These are phyloP conservation scores for Baudoinia panamericana DNA, from an alignment of 495 filamentous ascomycete species.

Conservation along the genomic window DNA sequence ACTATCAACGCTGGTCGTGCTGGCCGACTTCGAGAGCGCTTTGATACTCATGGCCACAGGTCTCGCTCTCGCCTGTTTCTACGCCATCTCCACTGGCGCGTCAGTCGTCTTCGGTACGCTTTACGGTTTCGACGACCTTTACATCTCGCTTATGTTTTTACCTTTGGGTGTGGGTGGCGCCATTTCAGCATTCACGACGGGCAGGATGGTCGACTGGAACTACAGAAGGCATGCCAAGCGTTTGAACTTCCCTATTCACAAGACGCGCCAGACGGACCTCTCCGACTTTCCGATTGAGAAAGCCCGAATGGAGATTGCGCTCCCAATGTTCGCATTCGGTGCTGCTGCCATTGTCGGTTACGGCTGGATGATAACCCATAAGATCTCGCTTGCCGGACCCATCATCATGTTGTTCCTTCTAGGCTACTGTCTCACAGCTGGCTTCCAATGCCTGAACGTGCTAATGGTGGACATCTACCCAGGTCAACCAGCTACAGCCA, in stretches of 20 bases:
- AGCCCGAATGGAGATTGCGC: conserved; percentile 29
- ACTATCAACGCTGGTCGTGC: conserved; percentile 25
- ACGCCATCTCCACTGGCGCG: conserved; percentile 26
- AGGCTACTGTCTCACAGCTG: conserved; percentile 30
- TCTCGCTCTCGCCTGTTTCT: conserved; percentile 28
- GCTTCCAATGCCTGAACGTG: conserved; percentile 28
- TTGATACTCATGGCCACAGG: conserved; percentile 35
- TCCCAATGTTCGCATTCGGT: conserved; percentile 31
- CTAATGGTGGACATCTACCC: conserved; percentile 37
- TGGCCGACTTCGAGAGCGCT: conserved; percentile 33
- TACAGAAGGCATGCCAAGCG: conserved; percentile 27
- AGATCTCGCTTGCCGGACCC: conserved; percentile 29
- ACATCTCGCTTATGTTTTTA: conserved; percentile 38
- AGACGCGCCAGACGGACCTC: conserved; percentile 35
- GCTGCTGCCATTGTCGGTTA: conserved; percentile 32
- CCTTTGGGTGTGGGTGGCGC: conserved; percentile 34
- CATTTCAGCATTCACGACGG: conserved; percentile 27
- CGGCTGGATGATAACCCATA: conserved; percentile 36
- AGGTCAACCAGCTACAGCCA: conserved; percentile 31
- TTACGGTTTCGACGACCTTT: conserved; percentile 33
- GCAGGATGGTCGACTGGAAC: conserved; percentile 33
- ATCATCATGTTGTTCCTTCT: conserved; percentile 34
- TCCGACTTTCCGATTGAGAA: conserved; percentile 31
- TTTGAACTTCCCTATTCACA: conserved; percentile 25
- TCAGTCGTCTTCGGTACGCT: conserved; percentile 26